Conservation (phyloP, 2,329 filamentous ascomycete species). For the Beauveria medogensis region DNA sequence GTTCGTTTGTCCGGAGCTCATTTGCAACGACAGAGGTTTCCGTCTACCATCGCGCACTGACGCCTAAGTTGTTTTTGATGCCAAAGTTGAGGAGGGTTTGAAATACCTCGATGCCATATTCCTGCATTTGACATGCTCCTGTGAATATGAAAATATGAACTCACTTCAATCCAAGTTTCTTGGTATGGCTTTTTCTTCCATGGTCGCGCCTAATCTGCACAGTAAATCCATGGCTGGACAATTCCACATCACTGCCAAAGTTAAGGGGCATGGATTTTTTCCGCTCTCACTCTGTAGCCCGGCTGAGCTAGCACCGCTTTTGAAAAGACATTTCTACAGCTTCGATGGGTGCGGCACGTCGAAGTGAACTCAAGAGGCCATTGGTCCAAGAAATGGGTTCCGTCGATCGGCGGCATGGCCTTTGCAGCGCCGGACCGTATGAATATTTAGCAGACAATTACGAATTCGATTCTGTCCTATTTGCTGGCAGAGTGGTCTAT, state of each 20-base stretch:
- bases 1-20: not conserved
- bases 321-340: not conserved
- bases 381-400: not conserved
- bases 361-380: not conserved
- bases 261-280: slow-evolving; percentile 1
- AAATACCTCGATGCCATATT: not conserved
- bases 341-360: not conserved
- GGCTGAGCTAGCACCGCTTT: not conserved
- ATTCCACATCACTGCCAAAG: slow-evolving; percentile 2
- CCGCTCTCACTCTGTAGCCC: not conserved
- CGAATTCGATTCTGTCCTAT: no score
- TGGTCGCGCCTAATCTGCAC: not conserved
- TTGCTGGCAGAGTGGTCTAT: no score
- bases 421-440: not conserved
- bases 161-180: not conserved
- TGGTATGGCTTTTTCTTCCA: not conserved
- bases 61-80: not conserved
- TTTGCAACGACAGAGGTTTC: not conserved
- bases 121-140: not conserved
- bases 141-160: not conserved
- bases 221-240: not conserved
- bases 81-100: not conserved
- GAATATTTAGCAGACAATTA: no score
- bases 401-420: not conserved
- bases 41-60: not conserved